Evolutionary conservation across 805 yeast species (phyloP), one percentile per base, ranked within the genome.

Genomic region (Wickerhamiella allomyrinae): DNA sequence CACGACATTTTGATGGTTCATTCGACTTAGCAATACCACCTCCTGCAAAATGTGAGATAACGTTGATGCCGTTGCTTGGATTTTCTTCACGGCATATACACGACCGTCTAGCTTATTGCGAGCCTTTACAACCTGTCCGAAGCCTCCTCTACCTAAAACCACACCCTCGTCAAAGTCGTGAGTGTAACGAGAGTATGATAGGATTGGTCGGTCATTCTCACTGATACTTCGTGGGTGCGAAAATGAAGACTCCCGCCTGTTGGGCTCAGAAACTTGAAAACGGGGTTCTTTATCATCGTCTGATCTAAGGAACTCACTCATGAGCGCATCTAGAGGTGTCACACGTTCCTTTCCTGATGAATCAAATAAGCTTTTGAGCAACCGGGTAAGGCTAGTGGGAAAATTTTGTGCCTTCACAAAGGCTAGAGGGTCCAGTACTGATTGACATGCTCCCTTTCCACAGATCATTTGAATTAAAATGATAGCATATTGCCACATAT

Each of bases 121-220:
- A 0, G 91, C 97, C 55, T 89, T 87, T n/a, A 91, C 95, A 7
- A 91, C 99, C 59, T 91, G 96, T 5, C 99, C 99, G 62, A 81
- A 91, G 0, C 94, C 99, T 31, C 99, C 99, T 51, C 77, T 76
- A 2, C 99, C 99, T 7, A 91, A 62, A 17, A 79, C 74, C 0
- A 89, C 91, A 35, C 85, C 81, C 57, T 91, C 98, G 59, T 91
- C 98, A 60, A 93, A 91, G 57, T 91, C 99, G 47, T 87, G 75
- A 3, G 77, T 81, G 57, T 89, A 91, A 48, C 98, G 68, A 1
- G 95, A 85, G 43, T 67, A 61, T 1, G 49, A 48, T 25, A 19
- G 41, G 6, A 25, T 15, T 21, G 24, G 34, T 11, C 25, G 22
- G 19, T 19, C 42, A 11, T 20, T 38, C 20, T 11, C 23, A 5